Base-by-base conservation (phyloP, 148 eudicot species). In the Rheum nobile region DNA sequence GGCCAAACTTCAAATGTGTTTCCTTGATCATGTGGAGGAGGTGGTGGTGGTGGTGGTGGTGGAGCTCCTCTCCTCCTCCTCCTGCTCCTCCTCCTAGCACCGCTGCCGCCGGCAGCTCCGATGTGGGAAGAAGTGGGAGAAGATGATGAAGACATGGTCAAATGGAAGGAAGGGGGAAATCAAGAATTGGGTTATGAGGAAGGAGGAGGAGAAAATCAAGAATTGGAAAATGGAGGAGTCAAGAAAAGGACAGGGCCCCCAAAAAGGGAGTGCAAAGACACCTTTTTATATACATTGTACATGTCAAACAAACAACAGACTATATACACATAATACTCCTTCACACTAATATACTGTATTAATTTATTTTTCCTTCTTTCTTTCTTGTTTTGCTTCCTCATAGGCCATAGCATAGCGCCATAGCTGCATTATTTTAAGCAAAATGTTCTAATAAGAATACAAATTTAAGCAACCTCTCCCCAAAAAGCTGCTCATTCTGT, bases 1-100 rank as follows among this genome's bases (percentile, higher is more conserved):
- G 98, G 98, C 98, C 97, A 93, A 4, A 91, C 91, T 4, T 77
- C 85, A 22, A 85, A 72, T 24, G 69, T 75, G 12, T 84, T 77
- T 4, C 57, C 83, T 72, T 14, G 84, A 75, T 4, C 89, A 83
- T 1, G 90, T 0, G 80, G 75, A 0, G 78, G 70, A 4, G 76
- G 77, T 3, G 72, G 67, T 19, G 73, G 37, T 11, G 73, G 59
- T 0, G 38, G 37, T 1, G 28, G 70, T 6, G 70, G 38, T 8
- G 28, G 47, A n/a, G 50, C 37, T 11, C 80, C 35, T 34, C 82
- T 50, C 6, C 81, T 75, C 42, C 77, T 39, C 3, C 77, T n/a
- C 9, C 44, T 22, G 8, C 77, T 67, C 0, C 67, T 31, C 39
- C 75, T 73, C 2, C 50, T 72, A 41, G 13, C 57, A 0, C 50